Conservation (phyloP, 768 basidiomycete genomes). For the Pisolithus microcarpus region DNA sequence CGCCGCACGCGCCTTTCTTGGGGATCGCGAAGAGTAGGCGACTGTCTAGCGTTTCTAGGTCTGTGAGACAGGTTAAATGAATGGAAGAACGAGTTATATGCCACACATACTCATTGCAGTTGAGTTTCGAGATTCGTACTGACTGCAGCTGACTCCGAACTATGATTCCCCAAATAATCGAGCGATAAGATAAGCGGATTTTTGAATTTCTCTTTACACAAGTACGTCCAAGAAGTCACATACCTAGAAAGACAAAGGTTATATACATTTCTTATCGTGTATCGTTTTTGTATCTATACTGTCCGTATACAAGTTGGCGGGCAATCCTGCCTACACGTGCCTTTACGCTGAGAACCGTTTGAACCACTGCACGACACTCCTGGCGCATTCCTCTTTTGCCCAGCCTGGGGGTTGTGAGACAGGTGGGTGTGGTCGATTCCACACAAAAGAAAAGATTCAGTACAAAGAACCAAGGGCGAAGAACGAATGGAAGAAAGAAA, state of each 20-base stretch:
- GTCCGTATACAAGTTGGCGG: too few species aligned
- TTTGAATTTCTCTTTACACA: too few species aligned
- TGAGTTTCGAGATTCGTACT: too few species aligned
- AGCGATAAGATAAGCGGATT: not conserved
- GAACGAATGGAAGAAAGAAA: too few species aligned
- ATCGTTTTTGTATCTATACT: too few species aligned
- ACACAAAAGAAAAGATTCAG: too few species aligned
- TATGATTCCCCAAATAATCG: not conserved
- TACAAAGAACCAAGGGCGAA: not conserved
- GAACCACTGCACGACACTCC: conserved; percentile 46
- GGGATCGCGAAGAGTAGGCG: conserved; percentile 92
- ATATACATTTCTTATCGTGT: too few species aligned
- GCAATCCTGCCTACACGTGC: too few species aligned
- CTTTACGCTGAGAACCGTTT: conserved; percentile 31
- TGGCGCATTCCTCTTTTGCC: conserved; percentile 54
- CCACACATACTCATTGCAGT: conserved; percentile 19
- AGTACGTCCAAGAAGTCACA: too few species aligned
- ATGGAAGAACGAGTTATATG: fast-evolving
- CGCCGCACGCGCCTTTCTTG: conserved; percentile 70
- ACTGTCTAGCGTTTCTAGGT: conserved; percentile 75
- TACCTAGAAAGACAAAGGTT: too few species aligned
- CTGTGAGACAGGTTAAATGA: conserved; percentile 21
- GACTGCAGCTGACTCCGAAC: too few species aligned
- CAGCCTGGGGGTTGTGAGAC: conserved; percentile 35
- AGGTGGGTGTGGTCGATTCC: not conserved